Percentiles rank a stretch among this genome's conserved stretches.
Conservation (phyloP, 176 grass and related monocot species). For the Tillandsia fasciculata region DNA sequence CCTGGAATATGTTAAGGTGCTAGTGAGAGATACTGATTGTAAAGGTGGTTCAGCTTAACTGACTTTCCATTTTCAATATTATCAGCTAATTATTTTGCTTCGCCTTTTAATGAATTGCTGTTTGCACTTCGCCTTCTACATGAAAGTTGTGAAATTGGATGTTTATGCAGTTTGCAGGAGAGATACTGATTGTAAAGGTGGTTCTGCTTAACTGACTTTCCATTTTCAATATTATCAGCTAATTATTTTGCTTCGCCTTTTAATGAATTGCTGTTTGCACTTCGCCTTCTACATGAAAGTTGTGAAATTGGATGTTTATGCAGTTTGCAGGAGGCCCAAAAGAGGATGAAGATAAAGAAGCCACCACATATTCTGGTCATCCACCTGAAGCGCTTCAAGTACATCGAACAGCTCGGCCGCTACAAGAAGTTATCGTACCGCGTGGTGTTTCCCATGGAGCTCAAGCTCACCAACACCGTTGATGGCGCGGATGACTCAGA, state of each 20-base stretch:
- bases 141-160: background rate
- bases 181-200: no score
- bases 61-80: no score
- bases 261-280: no score
- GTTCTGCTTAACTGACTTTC: no score
- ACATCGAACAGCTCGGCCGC: slow-evolving; percentile 15
- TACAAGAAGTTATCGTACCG: slow-evolving; percentile 24
- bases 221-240: no score
- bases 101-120: no score
- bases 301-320: background rate
- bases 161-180: background rate
- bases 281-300: background rate
- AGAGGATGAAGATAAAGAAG: slow-evolving; percentile 34
- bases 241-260: no score
- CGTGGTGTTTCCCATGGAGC: slow-evolving; percentile 24
- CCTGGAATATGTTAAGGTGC: no score
- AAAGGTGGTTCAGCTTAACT: no score
- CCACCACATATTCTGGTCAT: slow-evolving; percentile 23
- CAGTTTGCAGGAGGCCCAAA: slow-evolving; percentile 29
- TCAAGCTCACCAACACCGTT: slow-evolving; percentile 63
- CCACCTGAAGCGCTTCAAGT: slow-evolving; percentile 28
- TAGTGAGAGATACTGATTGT: no score
- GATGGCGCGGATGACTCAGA: slow-evolving; percentile 63
- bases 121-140: background rate
- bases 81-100: no score